Conservation (phyloP, 495 filamentous ascomycete species). For the Thozetella sp. region DNA sequence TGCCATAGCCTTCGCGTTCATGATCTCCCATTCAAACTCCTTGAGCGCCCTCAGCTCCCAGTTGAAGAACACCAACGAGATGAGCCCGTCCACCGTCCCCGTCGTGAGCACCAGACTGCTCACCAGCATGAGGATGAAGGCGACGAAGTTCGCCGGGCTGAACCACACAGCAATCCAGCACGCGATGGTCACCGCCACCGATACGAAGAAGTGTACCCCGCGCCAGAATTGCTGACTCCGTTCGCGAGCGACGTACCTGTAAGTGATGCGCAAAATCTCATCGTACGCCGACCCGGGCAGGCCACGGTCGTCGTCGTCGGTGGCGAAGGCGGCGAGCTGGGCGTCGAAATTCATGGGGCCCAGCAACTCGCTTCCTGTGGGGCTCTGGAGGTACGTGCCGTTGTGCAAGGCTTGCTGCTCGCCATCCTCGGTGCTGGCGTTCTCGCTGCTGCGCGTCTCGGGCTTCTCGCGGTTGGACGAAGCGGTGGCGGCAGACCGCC, state of each 20-base stretch:
- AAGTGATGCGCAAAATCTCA: slow-evolving; percentile 68
- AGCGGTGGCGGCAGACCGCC: background rate
- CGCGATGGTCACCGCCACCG: slow-evolving; percentile 63
- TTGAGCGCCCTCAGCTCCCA: slow-evolving; percentile 81
- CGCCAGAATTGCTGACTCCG: slow-evolving; percentile 68
- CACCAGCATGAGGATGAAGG: slow-evolving; percentile 79
- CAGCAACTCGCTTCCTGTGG: slow-evolving; percentile 16
- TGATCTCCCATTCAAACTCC: slow-evolving; percentile 95
- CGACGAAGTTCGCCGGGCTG: slow-evolving; percentile 70
- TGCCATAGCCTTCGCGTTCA: slow-evolving; percentile 56
- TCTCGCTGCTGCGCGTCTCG: slow-evolving; percentile 3
- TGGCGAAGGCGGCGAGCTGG: slow-evolving; percentile 19
- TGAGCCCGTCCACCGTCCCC: slow-evolving; percentile 80
- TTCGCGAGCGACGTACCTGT: slow-evolving; percentile 69
- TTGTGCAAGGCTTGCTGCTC: slow-evolving; percentile 73
- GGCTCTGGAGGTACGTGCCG: slow-evolving; percentile 39
- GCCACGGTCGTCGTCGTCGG: slow-evolving; percentile 10
- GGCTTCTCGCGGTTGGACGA: slow-evolving; percentile 12
- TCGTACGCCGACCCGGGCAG: slow-evolving; percentile 60
- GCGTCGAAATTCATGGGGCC: slow-evolving; percentile 21
- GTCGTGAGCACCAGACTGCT: slow-evolving; percentile 74
- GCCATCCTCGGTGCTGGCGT: slow-evolving; percentile 69
- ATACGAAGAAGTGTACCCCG: slow-evolving; percentile 69
- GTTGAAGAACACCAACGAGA: slow-evolving; percentile 84
- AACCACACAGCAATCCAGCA: slow-evolving; percentile 88